phyloP scores from a whole-genome alignment of 1,139 yeast genomes.

The Geotrichum macrosporum region DNA sequence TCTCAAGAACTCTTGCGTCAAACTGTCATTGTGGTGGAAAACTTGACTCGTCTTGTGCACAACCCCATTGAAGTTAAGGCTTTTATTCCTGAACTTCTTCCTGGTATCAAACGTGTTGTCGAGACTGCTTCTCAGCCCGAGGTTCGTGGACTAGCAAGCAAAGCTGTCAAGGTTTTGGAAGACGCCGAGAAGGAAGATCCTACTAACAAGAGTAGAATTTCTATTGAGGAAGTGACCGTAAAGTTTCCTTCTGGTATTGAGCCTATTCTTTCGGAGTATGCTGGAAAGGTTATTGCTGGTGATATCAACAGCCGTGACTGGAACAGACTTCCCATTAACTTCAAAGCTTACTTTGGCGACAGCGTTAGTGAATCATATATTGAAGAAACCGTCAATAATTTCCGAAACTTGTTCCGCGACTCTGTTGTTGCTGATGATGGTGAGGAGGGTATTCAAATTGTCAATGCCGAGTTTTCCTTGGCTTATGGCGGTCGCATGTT shows the following conservation, averaged over 20 bases:
- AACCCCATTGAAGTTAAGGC: slow-evolving; percentile 87
- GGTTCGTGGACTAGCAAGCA: slow-evolving; percentile 87
- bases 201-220: slow-evolving; percentile 70
- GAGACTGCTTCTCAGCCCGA: slow-evolving; percentile 93
- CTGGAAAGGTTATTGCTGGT: slow-evolving; percentile 53
- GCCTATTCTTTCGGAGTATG: slow-evolving; percentile 45
- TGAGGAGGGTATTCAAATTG: slow-evolving; percentile 80
- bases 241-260: slow-evolving; percentile 33
- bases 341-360: slow-evolving; percentile 37
- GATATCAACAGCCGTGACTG: slow-evolving; percentile 92
- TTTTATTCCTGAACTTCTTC: slow-evolving; percentile 78
- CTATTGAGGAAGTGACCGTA: slow-evolving; percentile 48
- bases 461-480: slow-evolving; percentile 88
- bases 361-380: slow-evolving; percentile 45
- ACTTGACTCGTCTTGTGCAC: slow-evolving; percentile 90
- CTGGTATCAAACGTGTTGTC: slow-evolving; percentile 85
- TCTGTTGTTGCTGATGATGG: slow-evolving; percentile 56
- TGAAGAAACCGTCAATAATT: slow-evolving; percentile 47
- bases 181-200: slow-evolving; percentile 73
- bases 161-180: slow-evolving; percentile 74
- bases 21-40: slow-evolving; percentile 93
- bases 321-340: slow-evolving; percentile 59
- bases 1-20: slow-evolving; percentile 95
- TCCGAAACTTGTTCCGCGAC: slow-evolving; percentile 60
- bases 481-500: slow-evolving; percentile 98